Evolutionary conservation across 192 early-diverging fungal species (phyloP).

Genomic region (Podila clonocystis): DNA sequence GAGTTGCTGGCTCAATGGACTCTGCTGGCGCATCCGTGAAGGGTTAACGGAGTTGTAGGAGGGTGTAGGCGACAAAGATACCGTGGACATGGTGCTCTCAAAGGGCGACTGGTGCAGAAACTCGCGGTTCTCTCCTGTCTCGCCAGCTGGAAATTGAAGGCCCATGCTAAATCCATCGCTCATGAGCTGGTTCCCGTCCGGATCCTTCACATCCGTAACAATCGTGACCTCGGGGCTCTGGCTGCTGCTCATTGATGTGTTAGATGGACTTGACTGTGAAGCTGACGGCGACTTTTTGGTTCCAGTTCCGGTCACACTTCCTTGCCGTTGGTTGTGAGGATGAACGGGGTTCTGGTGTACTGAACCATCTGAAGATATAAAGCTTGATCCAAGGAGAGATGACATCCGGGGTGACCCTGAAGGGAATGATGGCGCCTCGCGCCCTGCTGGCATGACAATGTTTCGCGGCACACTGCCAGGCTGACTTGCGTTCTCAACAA

Average conservation of each 20-base stretch:
- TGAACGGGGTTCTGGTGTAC: constrained; percentile 29
- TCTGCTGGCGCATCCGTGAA: constrained; percentile 12
- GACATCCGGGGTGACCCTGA: constrained; percentile 37
- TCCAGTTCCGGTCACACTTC: not conserved
- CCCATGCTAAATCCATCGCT: not conserved
- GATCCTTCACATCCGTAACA: not conserved
- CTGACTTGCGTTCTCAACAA: not conserved
- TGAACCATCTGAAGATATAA: constrained; percentile 30
- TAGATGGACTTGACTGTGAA: constrained; percentile 22
- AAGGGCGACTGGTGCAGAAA: constrained; percentile 1
- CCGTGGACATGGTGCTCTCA: not conserved
- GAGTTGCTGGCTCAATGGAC: constrained; percentile 19
- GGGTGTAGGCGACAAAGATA: constrained; percentile 17
- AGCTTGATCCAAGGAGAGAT: constrained; percentile 36
- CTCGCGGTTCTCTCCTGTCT: not conserved
- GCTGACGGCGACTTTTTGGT: constrained; percentile 19
- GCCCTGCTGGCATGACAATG: constrained; percentile 5
- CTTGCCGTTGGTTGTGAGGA: constrained; percentile 18
- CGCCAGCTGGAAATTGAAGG: not conserved
- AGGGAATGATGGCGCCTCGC: constrained; percentile 4
- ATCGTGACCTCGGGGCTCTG: constrained; percentile 21
- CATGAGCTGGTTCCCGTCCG: not conserved
- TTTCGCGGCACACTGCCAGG: constrained; percentile 13
- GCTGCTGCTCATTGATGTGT: constrained; percentile 22
- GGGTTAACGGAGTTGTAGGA: not conserved